Conservation (phyloP, 306 rosid genomes). For the Corylus americana region DNA sequence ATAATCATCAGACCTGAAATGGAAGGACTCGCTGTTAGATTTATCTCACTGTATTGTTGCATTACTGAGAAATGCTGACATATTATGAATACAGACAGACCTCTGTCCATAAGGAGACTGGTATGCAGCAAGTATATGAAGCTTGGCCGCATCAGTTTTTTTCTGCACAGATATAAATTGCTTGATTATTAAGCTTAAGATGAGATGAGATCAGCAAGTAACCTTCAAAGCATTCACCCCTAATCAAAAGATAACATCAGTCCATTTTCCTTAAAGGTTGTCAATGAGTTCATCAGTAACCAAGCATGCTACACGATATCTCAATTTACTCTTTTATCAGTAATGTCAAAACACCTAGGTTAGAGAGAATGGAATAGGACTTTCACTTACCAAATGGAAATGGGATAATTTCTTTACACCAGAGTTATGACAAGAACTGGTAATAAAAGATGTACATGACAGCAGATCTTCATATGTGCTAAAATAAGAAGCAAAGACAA, state of each 20-base stretch:
- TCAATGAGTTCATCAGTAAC: not conserved
- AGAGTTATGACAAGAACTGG: not conserved
- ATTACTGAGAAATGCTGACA: conserved; percentile 2
- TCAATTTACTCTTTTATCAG: not conserved
- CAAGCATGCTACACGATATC: not conserved
- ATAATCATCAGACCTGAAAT: conserved; percentile 82
- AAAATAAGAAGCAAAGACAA: not conserved
- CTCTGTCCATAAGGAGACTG: conserved; percentile 83
- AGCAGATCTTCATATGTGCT: not conserved
- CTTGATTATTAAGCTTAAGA: conserved; percentile 14
- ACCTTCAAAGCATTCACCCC: not conserved
- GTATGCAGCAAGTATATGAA: conserved; percentile 63
- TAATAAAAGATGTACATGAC: not conserved
- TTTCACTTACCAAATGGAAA: not conserved
- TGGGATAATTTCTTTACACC: too few species aligned
- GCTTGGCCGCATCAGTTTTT: conserved; percentile 59
- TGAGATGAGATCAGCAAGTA: conserved; percentile 1
- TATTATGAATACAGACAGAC: conserved; percentile 39
- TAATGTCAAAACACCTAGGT: not conserved
- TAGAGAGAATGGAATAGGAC: not conserved
- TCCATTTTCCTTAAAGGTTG: not conserved
- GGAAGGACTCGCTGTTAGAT: conserved; percentile 11
- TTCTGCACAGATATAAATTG: conserved; percentile 43
- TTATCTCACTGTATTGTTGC: conserved; percentile 10
- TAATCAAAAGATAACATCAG: not conserved